Evolutionary conservation across 495 filamentous ascomycete species (phyloP).

Genomic region (Collariella sp.): DNA sequence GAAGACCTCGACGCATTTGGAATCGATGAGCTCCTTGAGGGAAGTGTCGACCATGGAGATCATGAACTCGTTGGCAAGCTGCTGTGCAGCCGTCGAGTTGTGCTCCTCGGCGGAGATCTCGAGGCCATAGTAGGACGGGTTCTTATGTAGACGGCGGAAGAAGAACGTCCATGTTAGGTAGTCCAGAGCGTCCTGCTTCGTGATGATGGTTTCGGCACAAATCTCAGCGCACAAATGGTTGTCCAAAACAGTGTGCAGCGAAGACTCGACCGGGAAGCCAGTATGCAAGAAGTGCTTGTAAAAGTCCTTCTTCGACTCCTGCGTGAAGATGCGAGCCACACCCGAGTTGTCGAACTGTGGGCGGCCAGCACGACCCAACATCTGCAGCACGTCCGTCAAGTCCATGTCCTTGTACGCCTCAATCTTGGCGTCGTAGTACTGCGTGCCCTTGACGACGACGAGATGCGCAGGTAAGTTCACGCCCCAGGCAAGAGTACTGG

Average conservation of each 20-base stretch:
- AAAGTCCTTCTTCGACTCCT: constrained; percentile 97
- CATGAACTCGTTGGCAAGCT: constrained; percentile 84
- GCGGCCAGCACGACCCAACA: constrained; percentile 91
- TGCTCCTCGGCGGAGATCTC: constrained; percentile 92
- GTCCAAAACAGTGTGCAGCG: constrained; percentile 89
- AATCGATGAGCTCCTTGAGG: constrained; percentile 67
- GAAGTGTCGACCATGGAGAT: constrained; percentile 82
- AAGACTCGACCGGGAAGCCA: constrained; percentile 94
- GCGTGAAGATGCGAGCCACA: constrained; percentile 93
- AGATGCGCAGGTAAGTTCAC: constrained; percentile 97
- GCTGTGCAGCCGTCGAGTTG: constrained; percentile 75
- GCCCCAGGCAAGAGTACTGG: constrained; percentile 94
- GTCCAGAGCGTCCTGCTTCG: constrained; percentile 95
- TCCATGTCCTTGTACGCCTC: constrained; percentile 99
- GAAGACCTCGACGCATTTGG: constrained; percentile 68
- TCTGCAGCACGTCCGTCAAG: constrained; percentile 94
- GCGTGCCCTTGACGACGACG: constrained; percentile 95
- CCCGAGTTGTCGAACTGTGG: constrained; percentile 95
- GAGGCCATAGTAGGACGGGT: constrained; percentile 94
- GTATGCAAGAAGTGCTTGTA: constrained; percentile 99
- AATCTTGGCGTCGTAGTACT: constrained; percentile 96
- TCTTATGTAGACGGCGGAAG: constrained; percentile 95
- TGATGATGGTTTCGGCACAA: constrained; percentile 80
- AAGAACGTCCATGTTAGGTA: constrained; percentile 99
- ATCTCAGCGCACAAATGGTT: constrained; percentile 96